Conservation (phyloP, 2,329 filamentous ascomycete genomes). For the Nemania abortiva region DNA sequence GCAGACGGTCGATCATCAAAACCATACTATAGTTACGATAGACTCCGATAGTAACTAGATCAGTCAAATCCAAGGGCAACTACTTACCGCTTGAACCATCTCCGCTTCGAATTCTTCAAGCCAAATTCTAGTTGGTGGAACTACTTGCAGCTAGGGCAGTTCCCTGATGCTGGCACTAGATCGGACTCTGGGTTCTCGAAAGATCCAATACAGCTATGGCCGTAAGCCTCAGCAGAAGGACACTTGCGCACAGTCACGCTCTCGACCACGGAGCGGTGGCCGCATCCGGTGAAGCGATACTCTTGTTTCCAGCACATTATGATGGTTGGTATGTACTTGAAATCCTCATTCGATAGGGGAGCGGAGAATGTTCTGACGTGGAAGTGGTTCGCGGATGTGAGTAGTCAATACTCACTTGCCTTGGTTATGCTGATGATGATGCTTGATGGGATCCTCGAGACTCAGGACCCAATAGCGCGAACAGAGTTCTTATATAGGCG, state of each 20-base stretch:
- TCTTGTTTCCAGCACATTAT: constrained; percentile 43
- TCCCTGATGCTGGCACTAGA: neutral
- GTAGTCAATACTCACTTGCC: neutral
- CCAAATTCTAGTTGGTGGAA: neutral
- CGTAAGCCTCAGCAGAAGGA: constrained; percentile 15
- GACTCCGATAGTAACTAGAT: neutral
- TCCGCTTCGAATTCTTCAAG: neutral
- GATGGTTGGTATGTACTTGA: constrained; percentile 4
- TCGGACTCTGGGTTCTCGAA: constrained; percentile 19
- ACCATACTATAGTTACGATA: too few species aligned
- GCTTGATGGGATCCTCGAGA: neutral
- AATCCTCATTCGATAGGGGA: neutral
- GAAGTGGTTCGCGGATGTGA: neutral
- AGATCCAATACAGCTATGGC: constrained; percentile 20
- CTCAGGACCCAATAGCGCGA: neutral
- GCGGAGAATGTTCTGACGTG: neutral
- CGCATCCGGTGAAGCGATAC: constrained; percentile 33
- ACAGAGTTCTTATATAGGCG: constrained; percentile 7
- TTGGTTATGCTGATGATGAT: neutral
- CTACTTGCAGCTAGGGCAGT: constrained; percentile 13
- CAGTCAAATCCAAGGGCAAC: neutral
- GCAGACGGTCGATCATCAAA: too few species aligned
- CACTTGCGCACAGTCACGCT: constrained; percentile 21
- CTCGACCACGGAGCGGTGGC: constrained; percentile 30
- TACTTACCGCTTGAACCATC: neutral